A percentile compares a stretch with the other conserved stretches of the same genome.
These are phyloP conservation scores for Aspergillus versicolor DNA, from an alignment of 2,329 filamentous ascomycete species.

Conservation along the genomic window DNA sequence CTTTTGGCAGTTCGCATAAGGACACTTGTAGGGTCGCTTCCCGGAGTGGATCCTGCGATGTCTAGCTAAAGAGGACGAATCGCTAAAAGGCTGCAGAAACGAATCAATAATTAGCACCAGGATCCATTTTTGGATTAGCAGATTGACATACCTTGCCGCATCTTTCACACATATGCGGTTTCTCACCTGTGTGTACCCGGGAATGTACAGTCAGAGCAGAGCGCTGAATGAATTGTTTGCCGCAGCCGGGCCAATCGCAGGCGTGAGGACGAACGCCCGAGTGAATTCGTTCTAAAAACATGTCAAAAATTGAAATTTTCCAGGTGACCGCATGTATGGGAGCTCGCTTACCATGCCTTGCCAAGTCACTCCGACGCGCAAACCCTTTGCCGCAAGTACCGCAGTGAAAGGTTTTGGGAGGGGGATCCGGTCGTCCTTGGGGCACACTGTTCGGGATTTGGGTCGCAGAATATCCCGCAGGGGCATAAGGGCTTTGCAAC, in stretches of 20 bases:
- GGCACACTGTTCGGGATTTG: conserved; percentile 48
- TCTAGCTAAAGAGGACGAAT: conserved; percentile 88
- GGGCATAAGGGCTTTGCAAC: conserved; percentile 57
- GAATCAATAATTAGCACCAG: not conserved
- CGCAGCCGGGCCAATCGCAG: conserved; percentile 84
- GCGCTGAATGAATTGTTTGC: conserved; percentile 95
- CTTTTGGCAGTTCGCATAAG: conserved; percentile 96
- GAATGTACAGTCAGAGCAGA: conserved; percentile 94
- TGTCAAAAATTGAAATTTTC: not conserved
- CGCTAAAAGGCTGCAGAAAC: conserved; percentile 76
- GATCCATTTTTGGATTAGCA: not conserved
- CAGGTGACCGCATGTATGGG: not conserved
- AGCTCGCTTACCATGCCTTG: conserved; percentile 77
- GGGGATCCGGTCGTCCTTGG: conserved; percentile 48
- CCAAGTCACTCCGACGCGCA: conserved; percentile 87
- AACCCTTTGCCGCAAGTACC: conserved; percentile 89
- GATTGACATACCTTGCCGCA: conserved; percentile 77
- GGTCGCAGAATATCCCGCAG: conserved; percentile 45
- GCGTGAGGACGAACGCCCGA: conserved; percentile 87
- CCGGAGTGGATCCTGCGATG: conserved; percentile 95
- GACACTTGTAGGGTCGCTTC: conserved; percentile 95
- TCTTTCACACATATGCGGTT: conserved; percentile 95
- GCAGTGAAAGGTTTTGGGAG: conserved; percentile 80
- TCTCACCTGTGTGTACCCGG: conserved; percentile 95
- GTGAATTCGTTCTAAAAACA: conserved; percentile 79